A percentile compares a stretch with the other conserved stretches of the same genome.
Conservation (phyloP, 306 rosid genomes). For the Inga oerstediana region DNA sequence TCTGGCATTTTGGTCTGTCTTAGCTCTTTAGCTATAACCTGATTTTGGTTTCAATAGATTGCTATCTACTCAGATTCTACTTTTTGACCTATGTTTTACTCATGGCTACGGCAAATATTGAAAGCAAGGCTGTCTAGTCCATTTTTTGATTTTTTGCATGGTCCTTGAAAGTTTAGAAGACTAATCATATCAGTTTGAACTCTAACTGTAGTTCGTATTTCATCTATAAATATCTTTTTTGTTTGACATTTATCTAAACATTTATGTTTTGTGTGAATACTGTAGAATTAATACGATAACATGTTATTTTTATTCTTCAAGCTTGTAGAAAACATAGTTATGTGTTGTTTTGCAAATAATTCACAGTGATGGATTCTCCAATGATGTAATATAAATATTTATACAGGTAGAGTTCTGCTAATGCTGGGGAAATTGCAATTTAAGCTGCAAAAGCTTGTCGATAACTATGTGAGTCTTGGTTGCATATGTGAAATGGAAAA, state of each 20-base stretch:
- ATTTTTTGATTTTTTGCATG: background rate
- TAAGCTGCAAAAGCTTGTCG: slow-evolving; percentile 72
- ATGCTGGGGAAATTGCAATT: slow-evolving; percentile 82
- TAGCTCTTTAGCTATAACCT: background rate
- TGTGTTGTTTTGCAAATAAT: background rate
- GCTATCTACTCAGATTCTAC: background rate
- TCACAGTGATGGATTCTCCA: background rate
- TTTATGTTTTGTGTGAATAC: background rate
- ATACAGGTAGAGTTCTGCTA: slow-evolving; percentile 69
- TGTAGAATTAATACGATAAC: background rate
- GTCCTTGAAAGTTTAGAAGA: background rate
- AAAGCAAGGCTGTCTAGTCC: background rate
- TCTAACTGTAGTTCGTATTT: background rate
- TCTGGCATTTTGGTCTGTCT: background rate
- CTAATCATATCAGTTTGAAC: background rate
- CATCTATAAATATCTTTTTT: background rate
- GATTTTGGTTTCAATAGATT: background rate
- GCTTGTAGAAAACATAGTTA: background rate
- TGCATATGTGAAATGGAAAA: background rate
- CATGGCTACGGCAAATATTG: background rate
- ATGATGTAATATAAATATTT: background rate
- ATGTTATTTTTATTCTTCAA: background rate
- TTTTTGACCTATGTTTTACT: background rate
- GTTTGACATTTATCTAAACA: background rate
- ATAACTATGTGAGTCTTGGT: slow-evolving; percentile 64